Evolutionary conservation across 768 basidiomycete genomes (phyloP), one percentile per base, ranked within the genome.

Genomic region (Kwoniella heveanensis): DNA sequence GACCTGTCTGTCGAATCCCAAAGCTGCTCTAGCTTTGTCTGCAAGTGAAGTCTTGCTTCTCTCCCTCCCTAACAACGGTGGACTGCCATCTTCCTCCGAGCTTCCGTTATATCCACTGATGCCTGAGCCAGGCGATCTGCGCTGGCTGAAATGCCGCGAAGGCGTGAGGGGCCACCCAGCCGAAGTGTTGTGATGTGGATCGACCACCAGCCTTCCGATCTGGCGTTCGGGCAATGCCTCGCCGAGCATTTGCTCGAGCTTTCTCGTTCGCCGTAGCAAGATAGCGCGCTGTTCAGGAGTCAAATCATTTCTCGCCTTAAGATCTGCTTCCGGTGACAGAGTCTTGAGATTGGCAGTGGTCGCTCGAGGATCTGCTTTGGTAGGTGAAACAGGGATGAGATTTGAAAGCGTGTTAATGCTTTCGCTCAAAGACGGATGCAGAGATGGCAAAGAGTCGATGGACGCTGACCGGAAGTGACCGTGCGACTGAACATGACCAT

Each of bases 191-290:
- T 44, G 39, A 44, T 44, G 39, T 0, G 72, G 72, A 19, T 70
- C 60, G 17, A 69, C 57, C 19, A 74, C 67, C 12, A 68, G 56
- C 29, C 57, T 58, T 32, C 60, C 66, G 1, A 74, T 54, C 25
- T 62, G 53, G 2, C 24, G 24, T 48, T 71, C 73, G 10, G 53
- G 51, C 29, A 74, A 52, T 0, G 70, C 60, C 39, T 71, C 68
- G 26, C 73, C 73, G 4, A 74, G 58, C 54, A 71, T 53, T 26
- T 70, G 66, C 54, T 74, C 70, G 19, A 74, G 47, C 53, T 74
- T 74, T 15, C 64, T 52, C 1, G 73, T 65, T 12, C 73, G 37
- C 24, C 67, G 52, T 25, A 68, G 50, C 21, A 74, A 66, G 1
- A 69, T 52, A 0, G 63, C 49, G 3, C 73, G 47, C 30, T 74